These are phyloP conservation scores for Haplosporangium sp. DNA, from an alignment of 371 early-diverging fungal genomes.

Conservation along the genomic window DNA sequence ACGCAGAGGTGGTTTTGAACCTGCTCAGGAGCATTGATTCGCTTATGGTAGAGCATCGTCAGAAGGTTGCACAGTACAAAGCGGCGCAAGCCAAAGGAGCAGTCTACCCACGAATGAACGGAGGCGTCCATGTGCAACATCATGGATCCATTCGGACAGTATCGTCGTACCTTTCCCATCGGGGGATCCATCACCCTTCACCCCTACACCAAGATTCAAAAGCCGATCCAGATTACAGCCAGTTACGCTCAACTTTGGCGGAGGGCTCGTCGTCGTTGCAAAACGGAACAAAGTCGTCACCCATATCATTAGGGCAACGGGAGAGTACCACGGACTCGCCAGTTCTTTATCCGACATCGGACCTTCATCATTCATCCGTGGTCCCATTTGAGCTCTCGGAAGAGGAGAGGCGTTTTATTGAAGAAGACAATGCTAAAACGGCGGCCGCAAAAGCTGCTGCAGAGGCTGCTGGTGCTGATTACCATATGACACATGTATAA, in stretches of 20 bases:
- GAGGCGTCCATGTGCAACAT: conserved; percentile 12
- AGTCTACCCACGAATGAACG: background rate
- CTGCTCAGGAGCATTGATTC: conserved; percentile 44
- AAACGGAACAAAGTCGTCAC: background rate
- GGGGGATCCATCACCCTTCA: conserved; percentile 19
- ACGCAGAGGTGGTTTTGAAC: conserved; percentile 35
- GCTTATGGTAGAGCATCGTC: conserved; percentile 31
- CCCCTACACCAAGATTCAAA: conserved; percentile 25
- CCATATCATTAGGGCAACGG: background rate
- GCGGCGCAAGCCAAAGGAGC: conserved; percentile 6
- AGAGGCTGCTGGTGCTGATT: conserved; percentile 8
- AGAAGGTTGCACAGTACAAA: conserved; percentile 27
- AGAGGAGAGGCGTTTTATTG: conserved; percentile 45
- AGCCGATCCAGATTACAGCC: conserved; percentile 19
- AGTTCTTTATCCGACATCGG: conserved; percentile 43
- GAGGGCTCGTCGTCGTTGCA: conserved; percentile 8
- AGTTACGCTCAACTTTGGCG: conserved; percentile 17
- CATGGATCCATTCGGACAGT: conserved; percentile 32
- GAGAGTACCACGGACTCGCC: conserved; percentile 10
- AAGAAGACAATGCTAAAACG: conserved; percentile 42
- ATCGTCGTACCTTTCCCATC: conserved; percentile 28
- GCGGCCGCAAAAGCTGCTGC: conserved; percentile 22
- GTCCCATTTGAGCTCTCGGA: conserved; percentile 49
- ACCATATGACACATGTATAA: conserved; percentile 10
- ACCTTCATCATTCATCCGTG: conserved; percentile 24